Conservation (phyloP, 306 rosid genomes). For the Arachis stenosperma region DNA sequence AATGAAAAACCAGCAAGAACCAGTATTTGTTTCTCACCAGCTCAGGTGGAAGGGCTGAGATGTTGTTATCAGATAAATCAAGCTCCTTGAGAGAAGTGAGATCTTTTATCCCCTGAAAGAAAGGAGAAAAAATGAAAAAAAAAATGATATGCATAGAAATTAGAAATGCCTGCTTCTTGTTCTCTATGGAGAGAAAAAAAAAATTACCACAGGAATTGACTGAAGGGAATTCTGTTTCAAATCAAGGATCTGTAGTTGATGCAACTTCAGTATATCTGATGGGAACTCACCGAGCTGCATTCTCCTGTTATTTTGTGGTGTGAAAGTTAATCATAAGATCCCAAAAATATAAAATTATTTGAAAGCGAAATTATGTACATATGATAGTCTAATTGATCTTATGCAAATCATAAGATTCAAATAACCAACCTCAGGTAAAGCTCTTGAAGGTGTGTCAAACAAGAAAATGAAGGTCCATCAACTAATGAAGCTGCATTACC, state of each 20-base stretch:
- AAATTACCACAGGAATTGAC: slow-evolving; percentile 73
- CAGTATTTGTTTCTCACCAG: slow-evolving; percentile 64
- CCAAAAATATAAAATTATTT: slow-evolving; percentile 14
- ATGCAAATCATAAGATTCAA: slow-evolving; percentile 35
- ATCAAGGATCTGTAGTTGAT: slow-evolving; percentile 70
- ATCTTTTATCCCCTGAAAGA: slow-evolving; percentile 69
- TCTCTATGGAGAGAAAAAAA: slow-evolving; percentile 1
- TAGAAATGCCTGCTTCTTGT: slow-evolving; percentile 29
- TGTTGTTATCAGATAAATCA: slow-evolving; percentile 81
- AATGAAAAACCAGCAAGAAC: slow-evolving; percentile 26
- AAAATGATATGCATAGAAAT: slow-evolving; percentile 18
- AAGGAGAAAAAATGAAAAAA: slow-evolving; percentile 15
- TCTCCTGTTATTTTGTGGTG: slow-evolving; percentile 61
- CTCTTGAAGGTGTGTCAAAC: slow-evolving; percentile 75
- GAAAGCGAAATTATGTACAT: slow-evolving; percentile 1
- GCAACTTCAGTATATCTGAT: slow-evolving; percentile 66
- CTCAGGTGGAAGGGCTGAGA: slow-evolving; percentile 79
- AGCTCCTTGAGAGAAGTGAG: slow-evolving; percentile 75
- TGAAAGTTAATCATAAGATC: slow-evolving; percentile 37
- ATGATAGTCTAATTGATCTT: slow-evolving; percentile 16
- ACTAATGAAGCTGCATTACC: slow-evolving; percentile 68
- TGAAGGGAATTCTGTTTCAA: slow-evolving; percentile 89
- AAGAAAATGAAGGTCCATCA: slow-evolving; percentile 65
- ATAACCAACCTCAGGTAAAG: slow-evolving; percentile 81
- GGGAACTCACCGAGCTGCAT: slow-evolving; percentile 73